Evolutionary conservation across 176 grass and related monocot genomes (phyloP), one percentile per base, ranked within the genome.

Genomic region (Hsuehochloa calcarea): DNA sequence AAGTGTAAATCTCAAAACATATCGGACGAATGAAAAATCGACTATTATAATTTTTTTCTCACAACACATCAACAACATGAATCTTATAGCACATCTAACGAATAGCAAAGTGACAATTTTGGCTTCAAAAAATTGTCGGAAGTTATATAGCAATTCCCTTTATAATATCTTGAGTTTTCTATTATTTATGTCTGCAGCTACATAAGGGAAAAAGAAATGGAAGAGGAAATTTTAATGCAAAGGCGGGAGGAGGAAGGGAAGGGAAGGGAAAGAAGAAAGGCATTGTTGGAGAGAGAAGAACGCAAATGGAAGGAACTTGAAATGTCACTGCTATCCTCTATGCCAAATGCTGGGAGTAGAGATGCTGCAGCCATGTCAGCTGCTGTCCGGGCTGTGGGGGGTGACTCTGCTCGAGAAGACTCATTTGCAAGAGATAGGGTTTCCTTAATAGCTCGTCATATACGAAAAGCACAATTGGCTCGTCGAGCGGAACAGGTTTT

Each of bases 271-370:
- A 94, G 95, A 69, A 95, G 95, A 70, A 95, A 94, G 59, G 91
- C 89, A 75, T 82, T 98, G 66, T 60, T 98, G 86, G 93, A 98
- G 82, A 98, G 75, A 87, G 95, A 98, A 86, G 95, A 95, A 74
- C 89, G 95, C 9, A 98, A 98, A 85, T 98, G 95, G 95, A 98
- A 98, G 81, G 95, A 98, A 70, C 94, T 98, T 62, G 95, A 98
- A 67, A 91, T 85, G 75, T 98, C 95, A 72, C 72, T 98, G 59
- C 71, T 95, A 40, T 93, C 95, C 80, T 92, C 91, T 78, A 95
- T 98, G 69, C 92, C 95, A 58, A 93, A 98, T 85, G 93, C 88
- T 77, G 95, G 95, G 70, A 98, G 90, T 77, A 88, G 95, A 84
- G 95, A 98, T 85, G 95, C 95, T 90, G 93, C 93, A 23, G 95